phyloP scores from a whole-genome alignment of 139 green algal species.

The Coelastrella sp. region DNA sequence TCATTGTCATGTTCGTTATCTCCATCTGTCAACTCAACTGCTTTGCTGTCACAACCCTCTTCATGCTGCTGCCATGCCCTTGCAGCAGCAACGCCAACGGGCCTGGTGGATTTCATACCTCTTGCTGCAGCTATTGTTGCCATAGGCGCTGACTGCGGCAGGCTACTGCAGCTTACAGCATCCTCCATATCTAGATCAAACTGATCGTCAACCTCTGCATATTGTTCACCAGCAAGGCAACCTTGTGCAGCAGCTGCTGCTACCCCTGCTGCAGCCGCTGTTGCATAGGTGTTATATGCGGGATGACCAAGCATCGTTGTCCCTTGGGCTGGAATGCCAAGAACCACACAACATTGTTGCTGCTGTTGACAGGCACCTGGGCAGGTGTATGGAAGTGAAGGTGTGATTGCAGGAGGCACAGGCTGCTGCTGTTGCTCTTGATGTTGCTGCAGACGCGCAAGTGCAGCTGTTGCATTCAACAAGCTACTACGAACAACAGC shows the following conservation, averaged over 20 bases:
- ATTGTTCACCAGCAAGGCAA: not conserved
- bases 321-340: not conserved
- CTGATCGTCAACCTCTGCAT: not conserved
- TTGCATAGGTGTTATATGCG: not conserved
- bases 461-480: slow-evolving; percentile 12
- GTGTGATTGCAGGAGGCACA: too few species aligned
- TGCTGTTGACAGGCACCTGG: not conserved
- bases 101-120: too few species aligned
- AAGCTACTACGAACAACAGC: slow-evolving; percentile 20
- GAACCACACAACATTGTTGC: not conserved
- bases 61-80: too few species aligned
- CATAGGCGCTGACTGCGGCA: not conserved
- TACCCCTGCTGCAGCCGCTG: not conserved
- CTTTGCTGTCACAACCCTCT: too few species aligned
- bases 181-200: slow-evolving; percentile 18
- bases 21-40: too few species aligned
- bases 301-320: not conserved
- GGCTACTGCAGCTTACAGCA: slow-evolving; percentile 27
- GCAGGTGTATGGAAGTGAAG: too few species aligned
- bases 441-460: slow-evolving; percentile 28
- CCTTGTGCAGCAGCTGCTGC: not conserved
- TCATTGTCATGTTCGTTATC: too few species aligned
- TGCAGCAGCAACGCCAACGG: too few species aligned
- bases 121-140: not conserved
- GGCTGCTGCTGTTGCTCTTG: too few species aligned